A percentile compares a stretch with the other conserved stretches of the same genome.
Conservation (phyloP, 2,329 filamentous ascomycete genomes). For the Sclerotinia minor region DNA sequence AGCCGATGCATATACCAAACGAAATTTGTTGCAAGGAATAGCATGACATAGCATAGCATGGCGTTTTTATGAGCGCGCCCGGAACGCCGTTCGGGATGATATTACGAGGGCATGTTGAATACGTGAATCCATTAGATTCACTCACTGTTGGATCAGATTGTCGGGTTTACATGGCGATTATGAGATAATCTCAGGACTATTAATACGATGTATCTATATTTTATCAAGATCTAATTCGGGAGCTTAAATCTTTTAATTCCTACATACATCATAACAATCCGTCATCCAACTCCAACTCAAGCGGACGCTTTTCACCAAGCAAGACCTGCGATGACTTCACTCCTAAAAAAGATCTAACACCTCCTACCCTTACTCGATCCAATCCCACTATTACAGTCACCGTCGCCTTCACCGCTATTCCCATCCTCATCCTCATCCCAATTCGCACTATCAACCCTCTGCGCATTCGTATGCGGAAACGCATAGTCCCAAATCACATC, state of each 20-base stretch:
- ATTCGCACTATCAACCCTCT: neutral
- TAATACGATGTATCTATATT: neutral
- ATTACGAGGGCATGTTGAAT: constrained; percentile 13
- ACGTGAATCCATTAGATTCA: neutral
- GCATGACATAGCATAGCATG: constrained; percentile 4
- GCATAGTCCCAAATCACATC: neutral
- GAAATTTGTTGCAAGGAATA: neutral
- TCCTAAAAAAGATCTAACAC: neutral
- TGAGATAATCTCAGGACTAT: neutral
- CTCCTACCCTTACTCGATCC: neutral
- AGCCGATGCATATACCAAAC: neutral
- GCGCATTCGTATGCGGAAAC: neutral
- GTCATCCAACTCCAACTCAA: neutral
- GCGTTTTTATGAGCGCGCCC: neutral
- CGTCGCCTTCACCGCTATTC: no score
- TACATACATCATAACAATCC: neutral
- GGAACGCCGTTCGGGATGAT: neutral
- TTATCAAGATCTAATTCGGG: neutral
- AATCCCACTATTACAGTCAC: neutral
- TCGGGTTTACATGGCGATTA: neutral
- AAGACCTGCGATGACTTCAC: neutral
- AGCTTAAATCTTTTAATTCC: neutral
- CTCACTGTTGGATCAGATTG: constrained; percentile 1
- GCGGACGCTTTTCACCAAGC: neutral
- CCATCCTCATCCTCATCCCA: neutral